These are phyloP conservation scores for Paratinospora sagittata DNA, from an alignment of 164 flowering plant genomes.

Conservation along the genomic window DNA sequence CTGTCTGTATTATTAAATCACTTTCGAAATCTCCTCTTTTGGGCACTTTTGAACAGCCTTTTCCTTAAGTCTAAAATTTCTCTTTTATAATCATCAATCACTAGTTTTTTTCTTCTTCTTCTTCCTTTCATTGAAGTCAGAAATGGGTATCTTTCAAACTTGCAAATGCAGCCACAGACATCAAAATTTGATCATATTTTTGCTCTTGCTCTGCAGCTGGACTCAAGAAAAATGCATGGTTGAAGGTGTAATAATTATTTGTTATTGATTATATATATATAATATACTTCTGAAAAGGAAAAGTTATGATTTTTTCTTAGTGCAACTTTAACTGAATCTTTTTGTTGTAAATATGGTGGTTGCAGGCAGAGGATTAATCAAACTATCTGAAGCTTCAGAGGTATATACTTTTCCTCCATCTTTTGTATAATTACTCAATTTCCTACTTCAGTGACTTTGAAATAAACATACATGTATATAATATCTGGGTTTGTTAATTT, in stretches of 20 bases:
- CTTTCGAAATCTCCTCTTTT: neutral
- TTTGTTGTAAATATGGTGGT: neutral
- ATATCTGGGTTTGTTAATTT: neutral
- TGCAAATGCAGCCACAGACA: conserved; percentile 10
- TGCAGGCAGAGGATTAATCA: conserved; percentile 12
- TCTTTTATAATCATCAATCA: too few relatives aligned
- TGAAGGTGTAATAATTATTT: conserved; percentile 22
- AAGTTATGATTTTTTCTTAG: neutral
- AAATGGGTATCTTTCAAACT: conserved; percentile 5
- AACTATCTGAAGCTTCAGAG: conserved; percentile 13
- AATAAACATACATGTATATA: neutral
- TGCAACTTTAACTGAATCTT: neutral
- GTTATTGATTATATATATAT: neutral
- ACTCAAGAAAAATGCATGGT: conserved; percentile 22
- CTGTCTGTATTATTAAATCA: neutral
- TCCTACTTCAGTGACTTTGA: neutral
- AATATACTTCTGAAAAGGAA: neutral
- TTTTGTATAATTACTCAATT: neutral
- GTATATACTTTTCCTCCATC: neutral
- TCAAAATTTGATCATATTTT: conserved; percentile 15
- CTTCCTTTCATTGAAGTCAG: too few relatives aligned
- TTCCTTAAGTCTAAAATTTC: neutral
- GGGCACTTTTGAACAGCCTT: neutral
- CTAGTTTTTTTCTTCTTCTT: too few relatives aligned
- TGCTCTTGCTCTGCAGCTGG: conserved; percentile 27